Percentiles rank a stretch among this genome's conserved stretches.
These are phyloP conservation scores for Balamuthia mandrillaris DNA, from an alignment of 208 protist species.

Conservation along the genomic window DNA sequence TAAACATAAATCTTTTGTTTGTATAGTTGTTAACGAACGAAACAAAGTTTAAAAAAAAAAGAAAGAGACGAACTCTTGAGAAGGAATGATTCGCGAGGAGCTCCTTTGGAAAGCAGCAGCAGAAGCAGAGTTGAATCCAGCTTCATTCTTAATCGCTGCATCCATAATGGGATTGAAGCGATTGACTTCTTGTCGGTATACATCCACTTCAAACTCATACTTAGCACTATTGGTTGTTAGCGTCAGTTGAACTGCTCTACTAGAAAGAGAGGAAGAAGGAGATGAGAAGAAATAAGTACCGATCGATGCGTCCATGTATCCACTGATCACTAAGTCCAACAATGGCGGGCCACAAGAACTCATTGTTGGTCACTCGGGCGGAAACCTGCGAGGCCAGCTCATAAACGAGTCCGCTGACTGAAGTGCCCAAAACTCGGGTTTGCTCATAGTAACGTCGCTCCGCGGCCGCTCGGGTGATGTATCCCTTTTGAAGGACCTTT, in stretches of 20 bases:
- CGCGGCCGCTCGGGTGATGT: not conserved
- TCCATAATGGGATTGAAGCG: too few species aligned
- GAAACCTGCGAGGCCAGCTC: not conserved
- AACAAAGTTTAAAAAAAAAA: too few species aligned
- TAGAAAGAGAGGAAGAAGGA: too few species aligned
- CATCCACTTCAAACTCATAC: slow-evolving; percentile 17
- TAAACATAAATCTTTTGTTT: slow-evolving; percentile 49
- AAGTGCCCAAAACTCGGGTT: not conserved
- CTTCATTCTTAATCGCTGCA: too few species aligned
- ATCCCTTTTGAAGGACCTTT: not conserved
- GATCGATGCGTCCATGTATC: slow-evolving; percentile 45
- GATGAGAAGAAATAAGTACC: too few species aligned
- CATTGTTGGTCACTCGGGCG: not conserved
- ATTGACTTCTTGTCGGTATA: slow-evolving; percentile 43
- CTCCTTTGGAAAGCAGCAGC: too few species aligned
- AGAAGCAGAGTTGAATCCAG: too few species aligned
- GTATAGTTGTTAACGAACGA: too few species aligned
- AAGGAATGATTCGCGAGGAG: too few species aligned
- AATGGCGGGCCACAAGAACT: slow-evolving; percentile 48
- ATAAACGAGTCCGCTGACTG: not conserved
- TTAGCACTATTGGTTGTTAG: too few species aligned
- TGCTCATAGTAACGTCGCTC: slow-evolving; percentile 28
- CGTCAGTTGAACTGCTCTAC: too few species aligned
- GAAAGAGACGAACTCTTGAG: too few species aligned
- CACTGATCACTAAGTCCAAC: slow-evolving; percentile 51